phyloP scores from a whole-genome alignment of 2,329 filamentous ascomycete genomes.

The Pseudomassariella vexata region DNA sequence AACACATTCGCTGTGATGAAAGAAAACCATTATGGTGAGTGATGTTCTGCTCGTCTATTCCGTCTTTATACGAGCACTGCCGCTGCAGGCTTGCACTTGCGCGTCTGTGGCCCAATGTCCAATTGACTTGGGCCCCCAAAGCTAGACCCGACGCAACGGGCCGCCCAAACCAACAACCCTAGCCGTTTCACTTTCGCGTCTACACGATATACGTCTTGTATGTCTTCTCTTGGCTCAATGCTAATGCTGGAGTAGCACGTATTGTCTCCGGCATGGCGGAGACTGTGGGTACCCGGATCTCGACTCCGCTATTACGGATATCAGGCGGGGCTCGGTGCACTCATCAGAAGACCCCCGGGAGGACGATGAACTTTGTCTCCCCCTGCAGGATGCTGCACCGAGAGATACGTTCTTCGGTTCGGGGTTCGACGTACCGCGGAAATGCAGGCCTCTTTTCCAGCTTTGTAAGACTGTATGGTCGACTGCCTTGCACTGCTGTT shows the following conservation, averaged over 20 bases:
- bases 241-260: conserved; percentile 27
- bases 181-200: neutral
- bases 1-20: conserved; percentile 41
- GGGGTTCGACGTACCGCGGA: conserved; percentile 25
- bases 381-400: conserved; percentile 15
- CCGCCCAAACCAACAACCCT: neutral
- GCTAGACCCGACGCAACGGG: neutral
- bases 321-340: conserved; percentile 10
- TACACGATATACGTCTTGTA: too few species aligned
- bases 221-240: neutral
- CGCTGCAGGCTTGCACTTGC: too few species aligned
- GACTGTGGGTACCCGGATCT: conserved; percentile 29
- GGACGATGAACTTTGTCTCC: conserved; percentile 8
- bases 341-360: conserved; percentile 18
- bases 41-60: neutral
- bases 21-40: conserved; percentile 39
- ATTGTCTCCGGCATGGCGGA: conserved; percentile 38
- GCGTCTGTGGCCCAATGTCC: neutral
- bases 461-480: conserved; percentile 23
- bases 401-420: conserved; percentile 23
- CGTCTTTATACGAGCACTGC: too few species aligned
- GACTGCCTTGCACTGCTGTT: conserved; percentile 7
- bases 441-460: conserved; percentile 29
- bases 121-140: neutral
- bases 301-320: conserved; percentile 12